These are phyloP conservation scores for Rhizopus arrhizus DNA, from an alignment of 371 early-diverging fungal species.

Conservation along the genomic window DNA sequence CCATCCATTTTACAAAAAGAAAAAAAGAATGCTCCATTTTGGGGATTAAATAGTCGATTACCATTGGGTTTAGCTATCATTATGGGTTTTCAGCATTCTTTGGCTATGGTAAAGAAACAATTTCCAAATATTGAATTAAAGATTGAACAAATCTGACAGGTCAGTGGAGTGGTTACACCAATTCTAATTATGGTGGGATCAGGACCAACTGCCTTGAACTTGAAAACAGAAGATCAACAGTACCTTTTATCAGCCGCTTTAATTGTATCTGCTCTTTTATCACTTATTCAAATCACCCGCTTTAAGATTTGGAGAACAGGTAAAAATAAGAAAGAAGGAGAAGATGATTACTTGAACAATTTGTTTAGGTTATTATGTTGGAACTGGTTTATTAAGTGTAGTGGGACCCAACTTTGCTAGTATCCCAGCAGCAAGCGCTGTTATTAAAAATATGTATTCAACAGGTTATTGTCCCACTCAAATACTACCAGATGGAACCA, in stretches of 20 bases:
- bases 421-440: conserved; percentile 47
- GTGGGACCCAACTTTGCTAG: conserved; percentile 62
- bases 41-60: conserved; percentile 60
- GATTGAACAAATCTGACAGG: conserved; percentile 35
- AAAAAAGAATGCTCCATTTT: conserved; percentile 53
- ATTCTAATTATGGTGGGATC: conserved; percentile 57
- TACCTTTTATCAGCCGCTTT: conserved; percentile 63
- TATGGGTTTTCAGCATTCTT: conserved; percentile 65
- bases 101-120: conserved; percentile 40
- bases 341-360: not conserved
- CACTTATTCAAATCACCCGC: conserved; percentile 62
- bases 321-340: conserved; percentile 3
- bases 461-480: conserved; percentile 51
- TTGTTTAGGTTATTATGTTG: conserved; percentile 47
- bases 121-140: too few relatives aligned
- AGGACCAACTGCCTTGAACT: conserved; percentile 53
- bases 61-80: conserved; percentile 57
- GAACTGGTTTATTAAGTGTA: conserved; percentile 61
- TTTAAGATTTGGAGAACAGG: conserved; percentile 50
- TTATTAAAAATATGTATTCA: conserved; percentile 44
- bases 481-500: conserved; percentile 47
- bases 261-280: conserved; percentile 59
- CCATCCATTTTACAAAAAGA: conserved; percentile 46
- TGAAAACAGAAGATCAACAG: conserved; percentile 47
- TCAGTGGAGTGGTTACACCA: conserved; percentile 65